These are phyloP conservation scores for Lepidium africanum DNA, from an alignment of 345 rosid genomes.

Conservation along the genomic window DNA sequence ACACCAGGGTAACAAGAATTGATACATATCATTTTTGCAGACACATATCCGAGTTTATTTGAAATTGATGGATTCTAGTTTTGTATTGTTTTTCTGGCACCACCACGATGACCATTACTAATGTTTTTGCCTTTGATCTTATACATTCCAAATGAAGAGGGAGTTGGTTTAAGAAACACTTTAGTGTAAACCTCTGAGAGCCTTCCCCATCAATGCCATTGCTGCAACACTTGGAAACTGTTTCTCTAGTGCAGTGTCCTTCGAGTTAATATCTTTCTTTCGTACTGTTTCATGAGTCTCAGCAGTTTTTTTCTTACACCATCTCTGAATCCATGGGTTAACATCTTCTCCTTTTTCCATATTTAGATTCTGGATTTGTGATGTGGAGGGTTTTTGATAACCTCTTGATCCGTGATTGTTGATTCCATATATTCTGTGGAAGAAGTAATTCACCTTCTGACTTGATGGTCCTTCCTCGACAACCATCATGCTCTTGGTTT, in stretches of 20 bases:
- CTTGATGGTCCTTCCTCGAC: slow-evolving; percentile 41
- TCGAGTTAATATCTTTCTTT: slow-evolving; percentile 1
- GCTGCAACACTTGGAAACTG: slow-evolving; percentile 82
- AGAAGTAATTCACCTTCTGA: slow-evolving; percentile 27
- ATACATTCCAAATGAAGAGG: slow-evolving; percentile 45
- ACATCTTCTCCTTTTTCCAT: not conserved
- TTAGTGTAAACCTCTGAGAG: slow-evolving; percentile 39
- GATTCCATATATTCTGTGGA: slow-evolving; percentile 21
- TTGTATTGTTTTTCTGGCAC: not conserved
- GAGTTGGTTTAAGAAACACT: slow-evolving; percentile 40
- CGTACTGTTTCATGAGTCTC: slow-evolving; percentile 13
- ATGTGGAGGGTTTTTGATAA: slow-evolving; percentile 15
- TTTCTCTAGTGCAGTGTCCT: slow-evolving; percentile 33
- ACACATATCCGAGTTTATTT: not conserved
- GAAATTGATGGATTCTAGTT: not conserved
- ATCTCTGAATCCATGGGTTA: slow-evolving; percentile 63
- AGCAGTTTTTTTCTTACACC: slow-evolving; percentile 34
- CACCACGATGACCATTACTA: not conserved
- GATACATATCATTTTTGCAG: not conserved
- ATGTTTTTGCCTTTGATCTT: not conserved
- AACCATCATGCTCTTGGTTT: slow-evolving; percentile 30
- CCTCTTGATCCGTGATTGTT: slow-evolving; percentile 13
- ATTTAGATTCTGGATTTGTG: slow-evolving; percentile 19
- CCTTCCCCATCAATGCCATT: slow-evolving; percentile 84
- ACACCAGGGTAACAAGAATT: not conserved